These are phyloP conservation scores for Zhuliangozyma blackwelliae DNA, from an alignment of 1,139 yeast species.

Conservation along the genomic window DNA sequence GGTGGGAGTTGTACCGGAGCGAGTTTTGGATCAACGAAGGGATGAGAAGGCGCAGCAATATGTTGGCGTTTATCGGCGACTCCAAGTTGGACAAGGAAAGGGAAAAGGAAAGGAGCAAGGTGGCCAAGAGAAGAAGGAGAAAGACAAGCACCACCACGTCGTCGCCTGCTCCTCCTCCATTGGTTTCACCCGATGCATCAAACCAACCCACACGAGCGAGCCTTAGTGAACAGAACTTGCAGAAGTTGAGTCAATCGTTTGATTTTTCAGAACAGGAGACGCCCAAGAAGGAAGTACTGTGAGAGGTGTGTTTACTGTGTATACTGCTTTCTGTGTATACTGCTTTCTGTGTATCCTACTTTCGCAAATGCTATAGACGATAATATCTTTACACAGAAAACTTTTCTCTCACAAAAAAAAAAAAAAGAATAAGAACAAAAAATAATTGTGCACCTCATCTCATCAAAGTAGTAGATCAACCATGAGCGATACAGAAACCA, in stretches of 20 bases:
- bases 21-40: conserved; percentile 93
- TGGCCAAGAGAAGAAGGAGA: conserved; percentile 34
- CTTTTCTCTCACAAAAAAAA: no score
- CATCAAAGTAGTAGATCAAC: background rate
- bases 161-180: no score
- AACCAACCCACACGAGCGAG: conserved; percentile 5
- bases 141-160: conserved; percentile 12
- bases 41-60: conserved; percentile 54
- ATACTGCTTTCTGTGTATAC: no score
- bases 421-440: no score
- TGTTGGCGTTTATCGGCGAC: conserved; percentile 31
- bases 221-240: conserved; percentile 27
- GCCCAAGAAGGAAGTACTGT: background rate
- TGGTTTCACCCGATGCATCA: no score
- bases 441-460: background rate
- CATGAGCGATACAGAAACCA: conserved; percentile 5
- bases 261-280: conserved; percentile 1
- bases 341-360: no score
- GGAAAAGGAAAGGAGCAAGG: conserved; percentile 17
- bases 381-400: no score
- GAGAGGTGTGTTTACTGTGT: no score
- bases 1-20: conserved; percentile 91
- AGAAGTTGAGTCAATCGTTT: conserved; percentile 13
- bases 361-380: no score
- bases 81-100: conserved; percentile 20